Percentiles rank a stretch among this genome's conserved stretches.
These are phyloP conservation scores for Candida pseudoglaebosa DNA, from an alignment of 805 yeast genomes.

Conservation along the genomic window DNA sequence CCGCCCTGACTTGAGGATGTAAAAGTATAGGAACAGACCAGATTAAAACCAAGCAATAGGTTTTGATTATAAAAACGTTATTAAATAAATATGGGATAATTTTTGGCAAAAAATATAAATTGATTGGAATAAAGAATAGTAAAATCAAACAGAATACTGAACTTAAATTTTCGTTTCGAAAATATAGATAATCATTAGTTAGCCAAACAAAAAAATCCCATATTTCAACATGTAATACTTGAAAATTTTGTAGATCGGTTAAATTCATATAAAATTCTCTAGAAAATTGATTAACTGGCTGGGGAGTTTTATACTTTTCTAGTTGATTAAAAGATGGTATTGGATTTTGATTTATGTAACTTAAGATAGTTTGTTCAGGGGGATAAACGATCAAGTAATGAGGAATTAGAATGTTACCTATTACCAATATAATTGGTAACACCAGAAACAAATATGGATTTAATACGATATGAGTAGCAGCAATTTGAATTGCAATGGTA, in stretches of 20 bases:
- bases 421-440: conserved; percentile 51
- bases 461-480: conserved; percentile 51
- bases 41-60: conserved; percentile 30
- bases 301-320: conserved; percentile 47
- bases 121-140: conserved; percentile 18
- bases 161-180: conserved; percentile 58
- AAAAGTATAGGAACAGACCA: conserved; percentile 46
- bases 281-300: conserved; percentile 74
- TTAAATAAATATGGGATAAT: conserved; percentile 26
- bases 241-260: conserved; percentile 81
- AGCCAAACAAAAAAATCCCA: conserved; percentile 55
- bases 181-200: conserved; percentile 57
- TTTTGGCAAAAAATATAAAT: conserved; percentile 25
- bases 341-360: conserved; percentile 24
- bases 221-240: conserved; percentile 56
- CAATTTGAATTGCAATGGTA: conserved; percentile 54
- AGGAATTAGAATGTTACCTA: conserved; percentile 61
- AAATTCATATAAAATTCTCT: conserved; percentile 73
- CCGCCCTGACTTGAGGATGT: conserved; percentile 54
- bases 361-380: conserved; percentile 44
- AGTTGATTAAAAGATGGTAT: conserved; percentile 48
- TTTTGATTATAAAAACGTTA: conserved; percentile 24
- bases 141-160: conserved; percentile 44
- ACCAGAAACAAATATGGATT: conserved; percentile 55
- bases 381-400: conserved; percentile 59